Percentiles rank a stretch among this genome's conserved stretches.
Evolutionary conservation across 306 rosid species (phyloP).

Genomic region (Dicorynia guianensis): DNA sequence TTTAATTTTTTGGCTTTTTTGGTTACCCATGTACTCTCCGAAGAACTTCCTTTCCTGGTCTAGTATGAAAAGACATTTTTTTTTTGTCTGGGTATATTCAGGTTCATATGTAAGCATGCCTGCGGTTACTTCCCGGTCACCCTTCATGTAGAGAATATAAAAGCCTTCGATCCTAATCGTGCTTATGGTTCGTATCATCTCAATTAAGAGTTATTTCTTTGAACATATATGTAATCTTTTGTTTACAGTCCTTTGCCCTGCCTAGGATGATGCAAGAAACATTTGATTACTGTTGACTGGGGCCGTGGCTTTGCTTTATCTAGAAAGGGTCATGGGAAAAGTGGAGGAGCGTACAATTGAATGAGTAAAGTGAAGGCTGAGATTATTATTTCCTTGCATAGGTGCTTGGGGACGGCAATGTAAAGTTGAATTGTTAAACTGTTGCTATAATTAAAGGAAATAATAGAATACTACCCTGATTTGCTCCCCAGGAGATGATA

Average conservation of each 20-base stretch:
- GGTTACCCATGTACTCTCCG: not conserved
- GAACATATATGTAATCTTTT: not conserved
- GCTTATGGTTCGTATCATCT: conserved; percentile 68
- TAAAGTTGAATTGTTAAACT: no score
- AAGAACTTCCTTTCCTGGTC: not conserved
- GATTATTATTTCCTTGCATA: no score
- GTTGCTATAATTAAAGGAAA: no score
- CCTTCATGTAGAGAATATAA: conserved; percentile 78
- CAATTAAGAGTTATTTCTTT: not conserved
- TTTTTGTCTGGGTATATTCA: conserved; percentile 32
- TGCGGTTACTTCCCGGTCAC: conserved; percentile 78
- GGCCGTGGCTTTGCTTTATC: not conserved
- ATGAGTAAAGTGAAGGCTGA: no score
- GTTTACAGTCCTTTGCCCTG: not conserved
- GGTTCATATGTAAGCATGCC: conserved; percentile 79
- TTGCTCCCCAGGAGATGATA: not conserved
- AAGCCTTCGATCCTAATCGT: conserved; percentile 76
- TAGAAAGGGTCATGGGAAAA: not conserved
- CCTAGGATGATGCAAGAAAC: not conserved
- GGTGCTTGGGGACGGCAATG: no score
- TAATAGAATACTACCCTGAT: not conserved
- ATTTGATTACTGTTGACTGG: not conserved
- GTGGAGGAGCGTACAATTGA: not conserved
- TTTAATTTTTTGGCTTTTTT: not conserved
- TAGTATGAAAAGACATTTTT: not conserved